Evolutionary conservation across 2,329 filamentous ascomycete genomes (phyloP).

Genomic region (Penicillium sp.): DNA sequence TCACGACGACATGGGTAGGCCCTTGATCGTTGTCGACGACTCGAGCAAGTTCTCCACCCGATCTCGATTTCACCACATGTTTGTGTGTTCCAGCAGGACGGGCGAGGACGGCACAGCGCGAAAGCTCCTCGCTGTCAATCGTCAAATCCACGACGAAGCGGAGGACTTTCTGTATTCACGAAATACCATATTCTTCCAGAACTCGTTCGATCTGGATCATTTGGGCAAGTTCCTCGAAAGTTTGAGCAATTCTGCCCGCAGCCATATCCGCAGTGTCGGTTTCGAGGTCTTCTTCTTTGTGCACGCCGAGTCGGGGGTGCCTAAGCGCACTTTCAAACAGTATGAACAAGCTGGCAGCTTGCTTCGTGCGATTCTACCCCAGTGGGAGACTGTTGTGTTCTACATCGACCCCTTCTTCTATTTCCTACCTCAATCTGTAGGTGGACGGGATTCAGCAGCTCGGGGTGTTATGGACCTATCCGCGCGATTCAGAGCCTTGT

Average conservation of each 20-base stretch:
- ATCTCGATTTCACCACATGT: slow-evolving; percentile 30
- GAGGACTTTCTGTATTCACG: slow-evolving; percentile 36
- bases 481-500: slow-evolving; percentile 26
- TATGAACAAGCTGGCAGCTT: slow-evolving; percentile 29
- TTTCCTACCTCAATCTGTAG: slow-evolving; percentile 28
- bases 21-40: slow-evolving; percentile 35
- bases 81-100: slow-evolving; percentile 36
- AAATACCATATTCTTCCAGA: slow-evolving; percentile 37
- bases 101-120: slow-evolving; percentile 32
- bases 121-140: slow-evolving; percentile 32
- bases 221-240: slow-evolving; percentile 33
- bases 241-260: slow-evolving; percentile 30
- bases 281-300: slow-evolving; percentile 40
- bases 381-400: slow-evolving; percentile 28
- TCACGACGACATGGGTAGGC: slow-evolving; percentile 33
- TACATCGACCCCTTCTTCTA: slow-evolving; percentile 37
- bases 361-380: slow-evolving; percentile 26
- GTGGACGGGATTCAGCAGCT: slow-evolving; percentile 28
- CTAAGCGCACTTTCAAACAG: slow-evolving; percentile 32
- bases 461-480: slow-evolving; percentile 32
- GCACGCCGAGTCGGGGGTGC: slow-evolving; percentile 32
- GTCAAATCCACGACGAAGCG: slow-evolving; percentile 36
- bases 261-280: slow-evolving; percentile 33
- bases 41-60: slow-evolving; percentile 34
- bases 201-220: slow-evolving; percentile 32